Base-by-base conservation (phyloP, 768 basidiomycete species). In the Leccinum sublutescens region DNA sequence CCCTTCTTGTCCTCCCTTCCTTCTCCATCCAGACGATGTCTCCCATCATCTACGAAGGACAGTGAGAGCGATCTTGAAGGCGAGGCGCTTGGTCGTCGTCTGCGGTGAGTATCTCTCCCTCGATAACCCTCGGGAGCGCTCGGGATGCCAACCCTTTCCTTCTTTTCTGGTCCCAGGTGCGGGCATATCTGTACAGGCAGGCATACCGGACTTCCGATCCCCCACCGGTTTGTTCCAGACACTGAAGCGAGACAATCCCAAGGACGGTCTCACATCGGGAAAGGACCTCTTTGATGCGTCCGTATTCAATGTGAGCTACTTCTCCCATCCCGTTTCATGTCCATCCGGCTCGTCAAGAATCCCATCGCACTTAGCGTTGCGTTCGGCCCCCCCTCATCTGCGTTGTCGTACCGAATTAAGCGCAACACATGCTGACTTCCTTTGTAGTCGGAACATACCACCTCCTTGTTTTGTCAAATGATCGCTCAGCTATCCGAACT, bases 261-360 rank as follows among this genome's bases (percentile, higher is more conserved):
- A 83, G 58, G 87, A 89, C 63, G 76, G 78, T 21, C 75, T 93
- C 71, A 77, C 82, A 38, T 89, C 88, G 4, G 90, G 93, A 2
- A 93, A 87, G 71, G 93, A 95, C 68, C 78, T 96, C 3, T 96
- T 96, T 67, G 91, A 95, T 78, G 91, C 91, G 15, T 91, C 90
- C 17, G 89, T 93, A 2, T 92, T 96, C 73, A 87, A 86, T 64
- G 93, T 95, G 74, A 76, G 85, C 49, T 2, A 4, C 27, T 43
- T 34, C 33, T 9, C 34, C 43, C 50, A 36, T 38, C 50, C 50
- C 62, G 29, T 60, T 50, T 59, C 1, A 38, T 29, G 9, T 60
- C 36, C 62, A 38, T 56, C 55, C 45, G 45, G 34, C 38, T n/a
- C 31, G 53, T 33, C 57, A 36, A 50, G 54, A 49, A 47, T 25